These are phyloP conservation scores for Trametes gibbosa DNA, from an alignment of 768 basidiomycete genomes.

Conservation along the genomic window DNA sequence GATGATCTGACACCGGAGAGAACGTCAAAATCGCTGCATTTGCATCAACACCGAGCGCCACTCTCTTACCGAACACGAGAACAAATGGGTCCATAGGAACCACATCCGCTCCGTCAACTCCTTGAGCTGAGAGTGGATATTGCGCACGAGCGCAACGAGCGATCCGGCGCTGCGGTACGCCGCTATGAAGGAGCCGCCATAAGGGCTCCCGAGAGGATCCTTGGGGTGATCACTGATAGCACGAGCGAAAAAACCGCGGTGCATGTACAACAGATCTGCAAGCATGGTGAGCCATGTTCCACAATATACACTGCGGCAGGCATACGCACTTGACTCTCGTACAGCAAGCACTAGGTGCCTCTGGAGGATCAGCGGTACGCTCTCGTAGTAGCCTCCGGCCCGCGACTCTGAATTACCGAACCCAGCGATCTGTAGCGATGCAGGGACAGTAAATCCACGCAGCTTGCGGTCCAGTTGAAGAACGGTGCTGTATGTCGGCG, in stretches of 20 bases:
- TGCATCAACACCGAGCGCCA: neutral
- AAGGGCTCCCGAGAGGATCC: slow-evolving; percentile 71
- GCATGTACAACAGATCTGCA: slow-evolving; percentile 68
- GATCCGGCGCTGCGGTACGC: slow-evolving; percentile 67
- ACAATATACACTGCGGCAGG: no score
- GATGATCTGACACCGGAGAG: slow-evolving; percentile 48
- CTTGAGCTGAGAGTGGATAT: slow-evolving; percentile 65
- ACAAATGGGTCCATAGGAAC: slow-evolving; percentile 72
- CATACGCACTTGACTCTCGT: slow-evolving; percentile 57
- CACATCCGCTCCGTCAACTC: slow-evolving; percentile 66
- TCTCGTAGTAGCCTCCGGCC: slow-evolving; percentile 33
- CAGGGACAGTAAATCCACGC: slow-evolving; percentile 59
- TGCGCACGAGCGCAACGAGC: slow-evolving; percentile 66
- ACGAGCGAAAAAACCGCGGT: slow-evolving; percentile 71
- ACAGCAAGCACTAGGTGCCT: slow-evolving; percentile 65
- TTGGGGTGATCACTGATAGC: slow-evolving; percentile 60
- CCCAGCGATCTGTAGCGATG: slow-evolving; percentile 61
- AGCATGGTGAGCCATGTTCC: neutral
- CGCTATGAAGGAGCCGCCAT: slow-evolving; percentile 64
- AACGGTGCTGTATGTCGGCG: slow-evolving; percentile 60
- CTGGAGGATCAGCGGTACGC: slow-evolving; percentile 61
- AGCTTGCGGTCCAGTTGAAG: slow-evolving; percentile 66
- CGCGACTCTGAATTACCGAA: slow-evolving; percentile 42
- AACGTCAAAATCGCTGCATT: neutral
- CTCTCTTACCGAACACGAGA: slow-evolving; percentile 59